Evolutionary conservation across 768 basidiomycete species (phyloP), one percentile per base, ranked within the genome.

Genomic region (Rubroboletus satanas): DNA sequence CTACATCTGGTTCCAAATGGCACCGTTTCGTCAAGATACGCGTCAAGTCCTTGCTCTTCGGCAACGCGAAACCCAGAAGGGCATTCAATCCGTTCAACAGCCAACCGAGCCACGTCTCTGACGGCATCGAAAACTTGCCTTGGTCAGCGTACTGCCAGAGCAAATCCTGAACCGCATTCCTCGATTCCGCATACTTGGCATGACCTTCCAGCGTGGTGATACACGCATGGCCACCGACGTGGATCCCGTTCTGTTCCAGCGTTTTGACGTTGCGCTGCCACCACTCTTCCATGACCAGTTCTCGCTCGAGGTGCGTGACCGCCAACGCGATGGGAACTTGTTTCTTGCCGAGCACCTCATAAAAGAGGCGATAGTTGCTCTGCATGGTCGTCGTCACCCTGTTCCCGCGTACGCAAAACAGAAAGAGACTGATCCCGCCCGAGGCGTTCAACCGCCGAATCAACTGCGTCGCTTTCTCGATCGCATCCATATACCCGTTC

Each of bases 261-360:
- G n/a, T 58, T 37, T 29, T 55, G 45, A 21, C n/a, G 28, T 72
- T 70, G 33, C 64, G 59, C 3, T 31, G 26, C 72, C 71, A 72
- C 71, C 72, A 72, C 7, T 49, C 52, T 23, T 72, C 68, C 71
- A 73, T 72, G 42, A 46, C 41, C 1, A 2, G 28, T 37, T 72
- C 71, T 2, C 66, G 53, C 49, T 75, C 76, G 5, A 78, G 66
- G 26, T 75, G 72, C 0, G 74, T 77, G 10, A 78, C 57, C 23
- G 67, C 73, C 17, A 78, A 49, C 4, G 73, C 66, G 36, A 72
- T 69, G 18, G 77, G 77, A 12, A 77, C 76, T 32, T 66, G 52
- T 31, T 56, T 56, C 49, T 59, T 65, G 38, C 78, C 77, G 5
- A 78, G 71, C 35, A 76, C 68, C 45, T 78, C 70, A 38, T 69